These are phyloP conservation scores for Geotrichum klebahnii DNA, from an alignment of 1,139 yeast species.

Conservation along the genomic window DNA sequence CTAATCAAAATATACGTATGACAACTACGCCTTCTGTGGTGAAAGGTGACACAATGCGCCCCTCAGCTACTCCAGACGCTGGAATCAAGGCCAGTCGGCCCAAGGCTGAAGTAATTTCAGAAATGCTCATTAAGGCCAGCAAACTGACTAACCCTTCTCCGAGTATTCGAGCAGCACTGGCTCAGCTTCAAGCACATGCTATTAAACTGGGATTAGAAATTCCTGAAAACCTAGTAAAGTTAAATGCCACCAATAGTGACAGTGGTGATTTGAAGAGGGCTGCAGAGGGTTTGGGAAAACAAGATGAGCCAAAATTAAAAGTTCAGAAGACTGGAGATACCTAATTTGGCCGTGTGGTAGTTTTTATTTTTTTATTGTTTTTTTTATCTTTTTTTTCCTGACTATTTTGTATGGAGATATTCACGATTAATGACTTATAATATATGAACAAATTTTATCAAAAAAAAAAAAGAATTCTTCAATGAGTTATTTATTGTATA, in stretches of 20 bases:
- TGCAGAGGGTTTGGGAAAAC: background rate
- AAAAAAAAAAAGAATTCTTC: too few species aligned
- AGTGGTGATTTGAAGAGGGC: background rate
- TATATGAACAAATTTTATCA: too few species aligned
- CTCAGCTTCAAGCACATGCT: conserved; percentile 38
- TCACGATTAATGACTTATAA: conserved; percentile 5
- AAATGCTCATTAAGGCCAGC: conserved; percentile 39
- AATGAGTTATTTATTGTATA: too few species aligned
- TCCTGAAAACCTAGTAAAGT: conserved; percentile 1
- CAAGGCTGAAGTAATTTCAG: conserved; percentile 35
- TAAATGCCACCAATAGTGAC: background rate
- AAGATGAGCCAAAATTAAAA: background rate
- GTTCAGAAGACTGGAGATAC: background rate
- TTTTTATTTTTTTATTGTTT: background rate
- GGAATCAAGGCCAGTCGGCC: conserved; percentile 18
- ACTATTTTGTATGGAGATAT: background rate
- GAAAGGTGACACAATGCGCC: background rate
- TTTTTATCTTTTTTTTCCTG: background rate
- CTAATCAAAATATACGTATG: too few species aligned
- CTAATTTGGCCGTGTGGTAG: background rate
- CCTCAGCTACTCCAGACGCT: conserved; percentile 1
- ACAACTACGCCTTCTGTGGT: too few species aligned
- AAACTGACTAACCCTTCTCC: conserved; percentile 39
- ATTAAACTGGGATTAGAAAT: conserved; percentile 24
- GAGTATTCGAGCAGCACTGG: conserved; percentile 36